phyloP scores from a whole-genome alignment of 768 basidiomycete species.

The Calocybe indica region DNA sequence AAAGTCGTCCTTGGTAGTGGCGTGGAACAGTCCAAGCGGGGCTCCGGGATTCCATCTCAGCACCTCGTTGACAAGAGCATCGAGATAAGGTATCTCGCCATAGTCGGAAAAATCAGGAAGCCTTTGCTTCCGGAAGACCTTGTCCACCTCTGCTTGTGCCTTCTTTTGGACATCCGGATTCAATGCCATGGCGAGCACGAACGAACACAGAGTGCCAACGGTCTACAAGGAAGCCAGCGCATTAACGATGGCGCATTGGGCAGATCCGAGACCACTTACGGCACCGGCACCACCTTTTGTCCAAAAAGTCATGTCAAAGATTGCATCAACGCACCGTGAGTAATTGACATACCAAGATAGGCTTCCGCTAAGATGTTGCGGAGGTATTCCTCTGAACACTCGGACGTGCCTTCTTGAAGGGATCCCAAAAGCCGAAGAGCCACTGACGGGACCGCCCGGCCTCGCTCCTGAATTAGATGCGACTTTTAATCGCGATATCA shows the following conservation, averaged over 20 bases:
- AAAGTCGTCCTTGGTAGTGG: neutral
- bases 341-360: neutral
- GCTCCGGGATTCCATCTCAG: slow-evolving; percentile 3
- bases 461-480: neutral
- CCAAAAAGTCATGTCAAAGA: no score
- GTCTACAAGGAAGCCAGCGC: neutral
- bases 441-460: neutral
- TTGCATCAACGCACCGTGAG: no score
- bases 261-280: neutral
- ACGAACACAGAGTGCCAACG: neutral
- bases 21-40: neutral
- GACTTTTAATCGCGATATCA: neutral
- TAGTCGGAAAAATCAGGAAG: neutral
- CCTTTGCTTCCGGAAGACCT: neutral
- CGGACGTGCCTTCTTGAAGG: neutral
- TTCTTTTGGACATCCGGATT: slow-evolving; percentile 3
- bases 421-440: neutral
- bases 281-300: no score
- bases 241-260: neutral
- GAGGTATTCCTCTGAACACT: neutral
- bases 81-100: neutral
- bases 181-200: neutral
- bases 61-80: neutral
- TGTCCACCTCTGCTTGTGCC: neutral
- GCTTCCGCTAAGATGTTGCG: neutral